These are phyloP conservation scores for Amoebophrya sp. DNA, from an alignment of 169 alveolate species.

Conservation along the genomic window DNA sequence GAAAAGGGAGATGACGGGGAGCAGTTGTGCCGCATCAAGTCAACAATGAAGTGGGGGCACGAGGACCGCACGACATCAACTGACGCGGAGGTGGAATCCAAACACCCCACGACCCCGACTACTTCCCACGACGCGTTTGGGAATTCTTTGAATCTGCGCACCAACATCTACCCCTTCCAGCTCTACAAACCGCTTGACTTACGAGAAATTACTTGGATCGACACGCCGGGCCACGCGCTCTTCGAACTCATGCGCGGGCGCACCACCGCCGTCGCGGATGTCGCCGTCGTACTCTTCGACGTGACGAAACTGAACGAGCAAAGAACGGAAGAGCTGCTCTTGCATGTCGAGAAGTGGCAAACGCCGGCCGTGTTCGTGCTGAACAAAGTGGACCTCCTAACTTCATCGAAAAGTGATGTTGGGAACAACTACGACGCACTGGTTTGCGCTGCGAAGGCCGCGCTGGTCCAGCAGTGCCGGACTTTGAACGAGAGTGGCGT, in stretches of 20 bases:
- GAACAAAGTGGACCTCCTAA: neutral
- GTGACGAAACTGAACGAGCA: neutral
- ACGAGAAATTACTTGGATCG: conserved; percentile 19
- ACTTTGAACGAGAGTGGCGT: neutral
- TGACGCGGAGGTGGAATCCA: too few relatives aligned
- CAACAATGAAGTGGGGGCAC: too few relatives aligned
- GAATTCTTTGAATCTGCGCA: neutral
- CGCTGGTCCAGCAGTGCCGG: neutral
- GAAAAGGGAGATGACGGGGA: too few relatives aligned
- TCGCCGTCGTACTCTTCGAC: conserved; percentile 35
- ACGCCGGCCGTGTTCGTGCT: neutral
- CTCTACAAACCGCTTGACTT: neutral
- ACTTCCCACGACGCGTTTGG: neutral
- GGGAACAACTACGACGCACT: too few relatives aligned
- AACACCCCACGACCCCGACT: too few relatives aligned
- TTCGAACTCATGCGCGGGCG: conserved; percentile 54
- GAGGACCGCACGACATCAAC: too few relatives aligned
- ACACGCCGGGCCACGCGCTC: conserved; percentile 53
- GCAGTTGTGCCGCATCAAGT: too few relatives aligned
- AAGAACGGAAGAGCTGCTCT: neutral
- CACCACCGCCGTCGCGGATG: conserved; percentile 46
- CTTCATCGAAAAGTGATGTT: neutral
- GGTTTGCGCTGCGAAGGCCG: too few relatives aligned
- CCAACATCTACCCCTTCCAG: neutral
- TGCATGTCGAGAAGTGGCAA: neutral